phyloP scores from a whole-genome alignment of 2,329 filamentous ascomycete species.

The Didymellaceae sp. region DNA sequence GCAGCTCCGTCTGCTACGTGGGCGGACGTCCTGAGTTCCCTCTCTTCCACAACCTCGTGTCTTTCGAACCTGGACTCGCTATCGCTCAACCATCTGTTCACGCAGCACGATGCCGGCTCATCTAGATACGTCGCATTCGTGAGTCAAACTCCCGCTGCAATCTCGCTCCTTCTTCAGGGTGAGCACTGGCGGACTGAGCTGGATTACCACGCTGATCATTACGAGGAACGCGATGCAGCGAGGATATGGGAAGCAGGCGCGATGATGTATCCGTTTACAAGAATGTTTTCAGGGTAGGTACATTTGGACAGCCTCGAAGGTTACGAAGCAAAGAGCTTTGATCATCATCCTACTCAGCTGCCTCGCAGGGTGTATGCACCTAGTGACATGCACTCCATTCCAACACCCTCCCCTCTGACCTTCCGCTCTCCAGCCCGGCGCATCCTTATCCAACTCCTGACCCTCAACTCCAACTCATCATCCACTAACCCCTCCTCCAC shows the following conservation, averaged over 20 bases:
- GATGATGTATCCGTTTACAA: constrained; percentile 1
- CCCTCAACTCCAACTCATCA: too few species aligned
- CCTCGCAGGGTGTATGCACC: too few species aligned
- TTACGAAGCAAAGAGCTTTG: too few species aligned
- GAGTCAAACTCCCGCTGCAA: neutral
- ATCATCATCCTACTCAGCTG: too few species aligned
- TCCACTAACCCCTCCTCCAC: too few species aligned
- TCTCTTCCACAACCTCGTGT: neutral
- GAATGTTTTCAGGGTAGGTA: too few species aligned
- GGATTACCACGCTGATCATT: neutral
- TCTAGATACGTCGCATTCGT: neutral
- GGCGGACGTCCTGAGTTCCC: neutral
- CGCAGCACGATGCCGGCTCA: neutral
- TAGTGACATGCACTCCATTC: too few species aligned
- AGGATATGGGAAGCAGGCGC: neutral
- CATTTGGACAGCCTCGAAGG: too few species aligned
- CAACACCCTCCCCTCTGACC: too few species aligned
- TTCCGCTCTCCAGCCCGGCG: too few species aligned
- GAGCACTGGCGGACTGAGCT: neutral
- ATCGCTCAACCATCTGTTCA: too few species aligned
- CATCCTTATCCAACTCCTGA: too few species aligned
- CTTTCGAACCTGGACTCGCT: neutral
- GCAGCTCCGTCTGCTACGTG: neutral
- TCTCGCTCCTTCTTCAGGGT: neutral
- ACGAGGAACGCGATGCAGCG: neutral